A percentile compares a stretch with the other conserved stretches of the same genome.
These are phyloP conservation scores for Osmanthus fragrans DNA, from an alignment of 257 asterid genomes.

Conservation along the genomic window DNA sequence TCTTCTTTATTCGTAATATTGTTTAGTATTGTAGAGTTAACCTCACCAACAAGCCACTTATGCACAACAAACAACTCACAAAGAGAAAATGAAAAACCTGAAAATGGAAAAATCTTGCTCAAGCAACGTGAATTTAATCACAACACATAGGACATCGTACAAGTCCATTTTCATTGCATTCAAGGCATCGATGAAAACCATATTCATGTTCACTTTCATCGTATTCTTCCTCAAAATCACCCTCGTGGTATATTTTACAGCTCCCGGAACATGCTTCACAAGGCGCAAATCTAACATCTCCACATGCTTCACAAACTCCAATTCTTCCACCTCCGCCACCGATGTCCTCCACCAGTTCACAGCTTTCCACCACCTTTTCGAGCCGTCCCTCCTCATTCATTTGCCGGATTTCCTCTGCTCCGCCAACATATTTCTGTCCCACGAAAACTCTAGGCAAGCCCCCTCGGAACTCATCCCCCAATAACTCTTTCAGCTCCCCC, in stretches of 20 bases:
- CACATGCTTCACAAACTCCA: constrained; percentile 73
- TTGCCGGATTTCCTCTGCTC: constrained; percentile 75
- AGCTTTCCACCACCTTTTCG: constrained; percentile 58
- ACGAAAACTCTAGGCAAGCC: constrained; percentile 74
- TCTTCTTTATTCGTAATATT: neutral
- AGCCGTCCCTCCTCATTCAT: constrained; percentile 80
- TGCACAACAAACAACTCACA: neutral
- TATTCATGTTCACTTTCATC: constrained; percentile 40
- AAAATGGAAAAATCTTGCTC: neutral
- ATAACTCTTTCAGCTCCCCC: constrained; percentile 67
- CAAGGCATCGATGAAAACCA: constrained; percentile 80
- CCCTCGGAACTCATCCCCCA: constrained; percentile 49
- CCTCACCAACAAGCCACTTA: neutral
- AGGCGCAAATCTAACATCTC: constrained; percentile 80
- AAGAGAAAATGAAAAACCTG: neutral
- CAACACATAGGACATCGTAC: constrained; percentile 78
- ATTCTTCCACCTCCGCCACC: constrained; percentile 19
- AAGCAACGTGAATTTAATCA: constrained; percentile 19
- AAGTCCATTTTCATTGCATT: constrained; percentile 90
- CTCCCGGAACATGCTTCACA: constrained; percentile 95
- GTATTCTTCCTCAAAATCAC: constrained; percentile 38
- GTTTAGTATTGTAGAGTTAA: neutral
- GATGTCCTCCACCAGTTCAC: constrained; percentile 49
- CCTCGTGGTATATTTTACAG: constrained; percentile 69
- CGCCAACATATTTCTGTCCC: constrained; percentile 63